Evolutionary conservation across 1,139 yeast genomes (phyloP), one percentile per base, ranked within the genome.

Genomic region (Blastobotrys ciferrii): DNA sequence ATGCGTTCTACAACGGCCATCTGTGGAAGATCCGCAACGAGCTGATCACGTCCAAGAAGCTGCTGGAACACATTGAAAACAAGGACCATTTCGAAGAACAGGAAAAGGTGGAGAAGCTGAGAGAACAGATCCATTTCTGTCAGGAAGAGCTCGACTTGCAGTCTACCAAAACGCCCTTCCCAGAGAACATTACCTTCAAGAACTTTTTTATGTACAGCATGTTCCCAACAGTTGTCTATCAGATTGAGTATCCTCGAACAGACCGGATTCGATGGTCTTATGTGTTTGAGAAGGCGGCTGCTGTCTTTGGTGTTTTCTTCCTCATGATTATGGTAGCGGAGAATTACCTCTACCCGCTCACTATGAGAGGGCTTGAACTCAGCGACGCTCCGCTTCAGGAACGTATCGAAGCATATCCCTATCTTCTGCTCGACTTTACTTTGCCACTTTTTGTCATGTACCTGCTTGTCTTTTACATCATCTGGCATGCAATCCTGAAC

Each of bases 401-500:
- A 38, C 75, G 84, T 54, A 50, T 78, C 6, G 58, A 63, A 46
- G 70, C 68, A 32, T 89, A 84, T 67, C 81, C 86, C 4, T 68
- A 80, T 51, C 71, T 89, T 23, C 62, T 89, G 36, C 64, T 89
- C 37, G 95, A 88, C 61, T 74, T 88, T 61, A 80, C 87, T 38
- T 95, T 96, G 18, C 85, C 92, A 32, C 88, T 89, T 63, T 56
- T 65, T 79, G 67, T 82, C 53, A 81, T 87, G 68, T 91, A 89
- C 65, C 64, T 92, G 47, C 70, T 92, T 51, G 85, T 82, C 0
- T 92, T 91, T 68, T 89, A 87, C 65, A 72, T 92, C 53, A 92
- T 92, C 55, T 92, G 98, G 98, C 98, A 92, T 61, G 84, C 91
- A 12, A 92, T 91, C 47, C 70, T 91, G 56, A 91, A 89, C 62